Base-by-base conservation (phyloP, 2,329 filamentous ascomycete species). In the Myrmaecium sp. region DNA sequence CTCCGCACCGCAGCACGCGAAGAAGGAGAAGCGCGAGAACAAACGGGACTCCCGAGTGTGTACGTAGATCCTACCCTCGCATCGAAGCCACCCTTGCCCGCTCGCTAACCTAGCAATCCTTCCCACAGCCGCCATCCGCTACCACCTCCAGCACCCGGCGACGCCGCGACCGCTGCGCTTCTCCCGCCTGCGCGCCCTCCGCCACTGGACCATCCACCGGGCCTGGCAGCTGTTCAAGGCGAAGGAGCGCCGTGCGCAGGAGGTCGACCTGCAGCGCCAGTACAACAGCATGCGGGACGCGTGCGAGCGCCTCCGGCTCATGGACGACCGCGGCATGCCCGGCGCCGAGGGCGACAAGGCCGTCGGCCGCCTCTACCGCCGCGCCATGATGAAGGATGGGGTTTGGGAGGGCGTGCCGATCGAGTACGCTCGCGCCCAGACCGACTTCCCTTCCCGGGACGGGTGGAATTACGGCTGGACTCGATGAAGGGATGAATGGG, bases 151-250 rank as follows among this genome's bases (percentile, higher is more conserved):
- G 42, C 74, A 80, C 51, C 71, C 73, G 2, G 55, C 66, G 16
- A 77, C 69, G 5, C 74, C 74, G 0, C 69, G 74, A 8, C 84
- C 89, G 1, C 69, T 98, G 37, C 77, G 82, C 42, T 84, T 95
- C 67, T 82, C 72, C 21, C 82, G 86, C 41, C 78, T 77, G 53
- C 74, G 89, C 30, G 69, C 73, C 54, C 72, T 98, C 36, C 80
- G 89, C 24, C 89, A 98, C 64, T 98, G 89, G 89, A 95, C 89
- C 27, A 95, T 98, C 54, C 84, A 95, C 62, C 83, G 89, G 41
- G 86, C 86, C 13, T 95, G 84, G 82, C 66, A 80, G 43, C 64
- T 95, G 16, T 77, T 76, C 56, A 72, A 74, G 42, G 66, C 74
- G 39, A 68, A 78, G 47, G 65, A 73, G 42, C 72, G 73, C 25